Conservation (phyloP, 1,139 yeast species). For the Candida dubliniensis region DNA sequence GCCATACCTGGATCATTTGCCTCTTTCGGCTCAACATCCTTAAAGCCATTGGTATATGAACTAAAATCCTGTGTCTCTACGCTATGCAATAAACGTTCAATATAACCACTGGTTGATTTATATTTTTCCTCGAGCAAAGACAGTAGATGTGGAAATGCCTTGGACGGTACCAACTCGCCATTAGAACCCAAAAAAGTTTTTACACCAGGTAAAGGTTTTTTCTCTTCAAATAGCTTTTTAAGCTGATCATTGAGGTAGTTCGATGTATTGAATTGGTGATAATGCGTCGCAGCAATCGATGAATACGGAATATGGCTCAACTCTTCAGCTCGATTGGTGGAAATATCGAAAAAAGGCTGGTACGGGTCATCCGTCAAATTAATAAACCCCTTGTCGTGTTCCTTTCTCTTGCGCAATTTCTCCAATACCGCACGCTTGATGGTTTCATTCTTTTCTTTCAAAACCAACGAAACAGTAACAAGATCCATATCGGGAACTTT, state of each 20-base stretch:
- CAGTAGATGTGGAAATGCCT: conserved; percentile 44
- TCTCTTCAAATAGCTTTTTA: conserved; percentile 42
- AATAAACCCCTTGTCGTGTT: conserved; percentile 70
- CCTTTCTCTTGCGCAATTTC: conserved; percentile 70
- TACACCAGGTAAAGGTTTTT: conserved; percentile 43
- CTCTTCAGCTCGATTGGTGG: conserved; percentile 49
- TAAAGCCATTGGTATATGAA: conserved; percentile 46
- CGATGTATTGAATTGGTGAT: conserved; percentile 67
- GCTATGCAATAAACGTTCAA: conserved; percentile 44
- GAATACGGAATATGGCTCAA: conserved; percentile 74
- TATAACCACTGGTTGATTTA: conserved; percentile 30
- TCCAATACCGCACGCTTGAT: conserved; percentile 81
- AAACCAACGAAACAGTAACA: conserved; percentile 74
- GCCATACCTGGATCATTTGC: conserved; percentile 6
- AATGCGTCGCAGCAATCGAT: conserved; percentile 69
- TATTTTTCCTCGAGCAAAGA: conserved; percentile 33
- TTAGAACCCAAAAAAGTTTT: conserved; percentile 46
- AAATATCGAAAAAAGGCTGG: conserved; percentile 79
- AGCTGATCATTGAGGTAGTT: conserved; percentile 49
- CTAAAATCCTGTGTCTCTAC: conserved; percentile 48
- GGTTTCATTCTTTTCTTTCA: conserved; percentile 74
- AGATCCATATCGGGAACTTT: conserved; percentile 92
- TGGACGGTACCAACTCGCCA: conserved; percentile 47
- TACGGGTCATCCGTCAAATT: conserved; percentile 90
- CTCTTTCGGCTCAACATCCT: conserved; percentile 16